Evolutionary conservation across 768 basidiomycete genomes (phyloP).

Genomic region (Hericium rajendrae): DNA sequence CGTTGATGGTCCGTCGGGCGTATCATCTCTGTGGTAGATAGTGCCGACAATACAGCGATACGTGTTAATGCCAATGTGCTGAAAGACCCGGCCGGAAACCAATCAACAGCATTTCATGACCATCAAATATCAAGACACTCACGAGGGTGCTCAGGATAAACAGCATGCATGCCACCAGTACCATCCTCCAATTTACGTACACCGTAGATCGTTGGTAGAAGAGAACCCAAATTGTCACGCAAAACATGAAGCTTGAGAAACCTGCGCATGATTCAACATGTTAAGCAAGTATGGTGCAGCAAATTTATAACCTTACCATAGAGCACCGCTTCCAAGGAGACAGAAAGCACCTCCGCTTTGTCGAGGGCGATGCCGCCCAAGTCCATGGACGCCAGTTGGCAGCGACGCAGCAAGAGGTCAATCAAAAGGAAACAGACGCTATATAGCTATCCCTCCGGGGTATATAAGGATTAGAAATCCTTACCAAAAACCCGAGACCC

Average conservation of each 20-base stretch:
- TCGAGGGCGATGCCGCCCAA: conserved; percentile 7
- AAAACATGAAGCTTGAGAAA: conserved; percentile 28
- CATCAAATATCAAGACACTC: conserved; percentile 2
- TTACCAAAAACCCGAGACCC: too few relatives aligned
- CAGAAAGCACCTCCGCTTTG: conserved; percentile 17
- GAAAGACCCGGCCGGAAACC: background rate
- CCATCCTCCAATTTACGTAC: background rate
- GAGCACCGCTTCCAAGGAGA: conserved; percentile 18
- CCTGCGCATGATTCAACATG: conserved; percentile 15
- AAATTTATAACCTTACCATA: conserved; percentile 14
- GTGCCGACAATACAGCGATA: conserved; percentile 13
- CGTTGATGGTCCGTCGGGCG: conserved; percentile 12
- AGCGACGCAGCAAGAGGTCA: background rate
- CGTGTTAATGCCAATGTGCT: background rate
- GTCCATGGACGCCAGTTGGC: background rate
- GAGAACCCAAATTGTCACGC: conserved; percentile 21
- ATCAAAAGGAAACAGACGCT: too few relatives aligned
- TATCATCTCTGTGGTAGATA: conserved; percentile 12
- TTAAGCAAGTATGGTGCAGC: background rate
- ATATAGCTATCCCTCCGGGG: too few relatives aligned
- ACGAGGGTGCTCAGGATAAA: conserved; percentile 24
- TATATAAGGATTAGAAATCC: too few relatives aligned
- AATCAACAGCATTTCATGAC: background rate
- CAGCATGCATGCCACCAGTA: conserved; percentile 6
- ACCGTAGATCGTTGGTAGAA: background rate